A percentile compares a stretch with the other conserved stretches of the same genome.
phyloP scores from a whole-genome alignment of 108 stramenopile species.

The Cyclotella sp. region DNA sequence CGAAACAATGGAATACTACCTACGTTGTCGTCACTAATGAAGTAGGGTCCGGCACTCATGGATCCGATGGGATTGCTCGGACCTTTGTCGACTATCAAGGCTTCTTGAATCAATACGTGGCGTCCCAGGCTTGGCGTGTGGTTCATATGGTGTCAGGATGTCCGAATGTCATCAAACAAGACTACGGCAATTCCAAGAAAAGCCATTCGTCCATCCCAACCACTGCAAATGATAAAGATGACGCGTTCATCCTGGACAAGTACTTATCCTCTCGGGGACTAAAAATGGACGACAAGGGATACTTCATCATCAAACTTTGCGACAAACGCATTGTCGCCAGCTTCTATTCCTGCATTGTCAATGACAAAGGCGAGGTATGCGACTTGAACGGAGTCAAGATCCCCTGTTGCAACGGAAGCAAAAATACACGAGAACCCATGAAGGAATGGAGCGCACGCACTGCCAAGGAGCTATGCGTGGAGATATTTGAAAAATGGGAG shows the following conservation, averaged over 20 bases:
- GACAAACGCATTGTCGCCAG: slow-evolving; percentile 38
- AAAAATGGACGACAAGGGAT: slow-evolving; percentile 61
- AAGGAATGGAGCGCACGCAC: slow-evolving; percentile 53
- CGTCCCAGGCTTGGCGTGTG: slow-evolving; percentile 39
- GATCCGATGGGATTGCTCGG: slow-evolving; percentile 29
- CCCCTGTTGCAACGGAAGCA: slow-evolving; percentile 34
- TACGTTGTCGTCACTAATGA: slow-evolving; percentile 68
- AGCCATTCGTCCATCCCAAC: not conserved
- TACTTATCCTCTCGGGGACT: slow-evolving; percentile 49
- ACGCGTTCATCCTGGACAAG: slow-evolving; percentile 39
- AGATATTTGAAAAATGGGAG: slow-evolving; percentile 61
- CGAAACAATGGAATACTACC: slow-evolving; percentile 55
- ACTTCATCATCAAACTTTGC: slow-evolving; percentile 56
- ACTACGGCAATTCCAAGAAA: not conserved
- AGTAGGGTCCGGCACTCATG: slow-evolving; percentile 62
- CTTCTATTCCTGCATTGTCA: slow-evolving; percentile 60
- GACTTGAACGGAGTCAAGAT: slow-evolving; percentile 59
- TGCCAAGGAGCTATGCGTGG: slow-evolving; percentile 60
- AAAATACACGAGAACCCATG: slow-evolving; percentile 53
- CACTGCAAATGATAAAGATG: slow-evolving; percentile 5
- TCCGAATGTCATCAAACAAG: slow-evolving; percentile 48
- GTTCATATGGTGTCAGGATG: slow-evolving; percentile 60
- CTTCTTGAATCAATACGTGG: slow-evolving; percentile 64
- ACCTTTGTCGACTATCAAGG: slow-evolving; percentile 65
- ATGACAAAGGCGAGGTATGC: slow-evolving; percentile 67